Evolutionary conservation across 2,329 filamentous ascomycete genomes (phyloP).

Genomic region (Fusarium udum): DNA sequence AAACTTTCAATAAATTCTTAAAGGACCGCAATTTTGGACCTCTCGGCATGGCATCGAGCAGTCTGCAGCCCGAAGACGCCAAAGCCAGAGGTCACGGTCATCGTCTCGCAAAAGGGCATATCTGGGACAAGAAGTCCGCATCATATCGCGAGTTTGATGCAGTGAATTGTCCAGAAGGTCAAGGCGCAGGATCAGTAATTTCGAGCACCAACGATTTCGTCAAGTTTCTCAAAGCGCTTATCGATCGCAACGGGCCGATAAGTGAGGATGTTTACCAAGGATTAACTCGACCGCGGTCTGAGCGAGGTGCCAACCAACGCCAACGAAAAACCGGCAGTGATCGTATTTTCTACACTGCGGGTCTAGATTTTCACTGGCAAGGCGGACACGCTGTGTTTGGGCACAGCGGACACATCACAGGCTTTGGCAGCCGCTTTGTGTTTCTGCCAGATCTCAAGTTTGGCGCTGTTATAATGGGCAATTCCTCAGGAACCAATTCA

Average conservation of each 20-base stretch:
- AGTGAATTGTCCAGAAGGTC: slow-evolving; percentile 38
- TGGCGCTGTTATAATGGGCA: slow-evolving; percentile 41
- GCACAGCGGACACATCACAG: slow-evolving; percentile 41
- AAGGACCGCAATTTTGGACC: background rate
- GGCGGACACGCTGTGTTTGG: slow-evolving; percentile 32
- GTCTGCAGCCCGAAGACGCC: background rate
- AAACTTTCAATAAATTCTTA: background rate
- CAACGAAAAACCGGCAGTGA: slow-evolving; percentile 14
- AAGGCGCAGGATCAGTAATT: slow-evolving; percentile 45
- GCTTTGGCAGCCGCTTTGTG: slow-evolving; percentile 40
- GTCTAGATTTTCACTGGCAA: slow-evolving; percentile 39
- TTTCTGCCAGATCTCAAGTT: slow-evolving; percentile 43
- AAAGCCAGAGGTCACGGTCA: background rate
- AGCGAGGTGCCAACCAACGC: slow-evolving; percentile 18
- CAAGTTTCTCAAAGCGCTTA: slow-evolving; percentile 43
- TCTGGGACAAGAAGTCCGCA: slow-evolving; percentile 6
- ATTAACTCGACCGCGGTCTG: slow-evolving; percentile 29
- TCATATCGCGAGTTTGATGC: slow-evolving; percentile 1
- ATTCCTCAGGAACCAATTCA: slow-evolving; percentile 28
- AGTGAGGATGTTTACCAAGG: slow-evolving; percentile 39
- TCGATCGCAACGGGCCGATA: slow-evolving; percentile 38
- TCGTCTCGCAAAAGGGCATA: slow-evolving; percentile 1
- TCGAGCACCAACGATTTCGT: slow-evolving; percentile 44
- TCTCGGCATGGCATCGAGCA: background rate
- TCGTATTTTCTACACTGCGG: slow-evolving; percentile 31